Base-by-base conservation (phyloP, 192 early-diverging fungal genomes). In the Backusella psychrophila region DNA sequence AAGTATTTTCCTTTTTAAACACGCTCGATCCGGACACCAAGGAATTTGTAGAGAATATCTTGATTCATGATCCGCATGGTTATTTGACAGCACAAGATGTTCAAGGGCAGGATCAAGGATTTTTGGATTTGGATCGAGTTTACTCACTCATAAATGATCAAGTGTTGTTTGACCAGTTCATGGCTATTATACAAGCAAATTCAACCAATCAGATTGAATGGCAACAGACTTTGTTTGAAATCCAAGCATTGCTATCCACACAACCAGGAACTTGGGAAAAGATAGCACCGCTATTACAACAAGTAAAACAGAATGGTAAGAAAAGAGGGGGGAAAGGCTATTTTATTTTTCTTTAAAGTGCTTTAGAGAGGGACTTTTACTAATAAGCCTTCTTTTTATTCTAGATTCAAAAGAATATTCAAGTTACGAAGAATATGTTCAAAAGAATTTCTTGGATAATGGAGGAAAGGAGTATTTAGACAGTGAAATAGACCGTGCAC, bases 351-450 rank as follows among this genome's bases (percentile, higher is more conserved):
- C 11, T 9, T 26, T 59, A 21, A 9, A 26, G 5, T 53, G 8
- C 21, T 23, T 53, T 19, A 8, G 6, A 19, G 19, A 11, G 46
- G 1, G 52, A 23, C 53, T 59, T 23, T 59, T 5, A 11, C 23
- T 59, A 59, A 59, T 23, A 59, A 59, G 53, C 9, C 17, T 26
- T 59, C 26, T 59, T 59, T 26, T 59, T 21, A n/a, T 31, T 71
- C 12, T 59, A 73, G 44, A 73, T 52, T 21, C 44, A 63, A 34
- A 73, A 23, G 71, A 78, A 68, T 78, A 72, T 38, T 71, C 34
- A 23, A 72, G 59, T 4, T 78, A 78, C 29, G 81, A 79, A 69
- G 77, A 82, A 5, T 82, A 69, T 31, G 75, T 82, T n/a, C 74
- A 79, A 39, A 66, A 69, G 7, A 76, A 72, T 17, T 82, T 79